Percentiles rank a stretch among this genome's conserved stretches.
Conservation (phyloP, 441 rosid species). For the Adansonia madagascariensis region DNA sequence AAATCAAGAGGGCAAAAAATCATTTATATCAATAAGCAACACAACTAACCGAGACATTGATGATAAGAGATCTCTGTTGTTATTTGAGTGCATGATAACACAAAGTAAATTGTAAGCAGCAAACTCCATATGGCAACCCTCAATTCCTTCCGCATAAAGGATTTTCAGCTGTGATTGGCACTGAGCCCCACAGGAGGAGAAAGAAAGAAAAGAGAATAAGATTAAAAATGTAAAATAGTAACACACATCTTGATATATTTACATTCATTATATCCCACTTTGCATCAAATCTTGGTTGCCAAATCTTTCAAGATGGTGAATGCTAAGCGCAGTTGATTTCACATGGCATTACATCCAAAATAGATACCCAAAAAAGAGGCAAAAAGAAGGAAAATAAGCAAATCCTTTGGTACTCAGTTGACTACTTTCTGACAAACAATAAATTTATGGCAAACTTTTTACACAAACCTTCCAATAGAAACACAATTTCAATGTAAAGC, state of each 20-base stretch:
- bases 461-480: not conserved
- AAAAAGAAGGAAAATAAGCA: not conserved
- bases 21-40: not conserved
- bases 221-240: conserved; percentile 8
- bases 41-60: conserved; percentile 83
- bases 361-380: conserved; percentile 1
- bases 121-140: conserved; percentile 90
- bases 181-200: conserved; percentile 43
- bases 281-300: not conserved
- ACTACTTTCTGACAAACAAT: conserved; percentile 5
- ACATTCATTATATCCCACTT: conserved; percentile 6
- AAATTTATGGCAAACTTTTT: not conserved
- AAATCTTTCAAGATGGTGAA: not conserved
- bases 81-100: conserved; percentile 87
- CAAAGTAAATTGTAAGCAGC: conserved; percentile 91
- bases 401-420: not conserved
- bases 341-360: conserved; percentile 7
- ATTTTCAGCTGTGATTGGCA: conserved; percentile 93
- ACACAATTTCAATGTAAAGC: not conserved
- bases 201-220: conserved; percentile 25
- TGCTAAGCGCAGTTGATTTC: not conserved
- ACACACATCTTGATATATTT: not conserved
- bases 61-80: conserved; percentile 80
- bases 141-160: conserved; percentile 90
- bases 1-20: not conserved